Conservation (phyloP, 2,329 filamentous ascomycete species). For the Colletotrichum agaves region DNA sequence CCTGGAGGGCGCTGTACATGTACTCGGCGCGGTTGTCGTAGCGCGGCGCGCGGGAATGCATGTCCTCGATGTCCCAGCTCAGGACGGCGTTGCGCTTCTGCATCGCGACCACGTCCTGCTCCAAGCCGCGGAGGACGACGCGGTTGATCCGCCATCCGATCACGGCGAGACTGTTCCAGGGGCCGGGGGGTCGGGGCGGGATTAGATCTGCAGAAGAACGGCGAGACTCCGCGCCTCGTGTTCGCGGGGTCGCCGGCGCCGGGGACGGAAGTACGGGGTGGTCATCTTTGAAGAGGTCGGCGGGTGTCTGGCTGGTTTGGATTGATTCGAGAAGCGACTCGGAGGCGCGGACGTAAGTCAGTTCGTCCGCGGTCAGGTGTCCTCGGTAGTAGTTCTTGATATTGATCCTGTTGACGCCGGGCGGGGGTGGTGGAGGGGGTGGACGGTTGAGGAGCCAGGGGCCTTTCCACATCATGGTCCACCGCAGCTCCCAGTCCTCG, state of each 20-base stretch:
- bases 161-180: slow-evolving; percentile 55
- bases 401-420: slow-evolving; percentile 53
- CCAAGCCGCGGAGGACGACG: slow-evolving; percentile 57
- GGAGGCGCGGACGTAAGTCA: slow-evolving; percentile 50
- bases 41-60: slow-evolving; percentile 60
- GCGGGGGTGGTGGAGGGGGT: slow-evolving; percentile 48
- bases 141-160: slow-evolving; percentile 53
- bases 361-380: slow-evolving; percentile 58
- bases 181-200: slow-evolving; percentile 48
- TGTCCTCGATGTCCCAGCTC: slow-evolving; percentile 57
- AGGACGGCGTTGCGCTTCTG: slow-evolving; percentile 60
- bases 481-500: slow-evolving; percentile 62
- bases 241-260: slow-evolving; percentile 38
- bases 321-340: slow-evolving; percentile 49
- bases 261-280: slow-evolving; percentile 46
- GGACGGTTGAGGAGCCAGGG: slow-evolving; percentile 56
- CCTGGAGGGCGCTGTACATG: slow-evolving; percentile 59
- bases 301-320: slow-evolving; percentile 40
- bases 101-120: slow-evolving; percentile 58
- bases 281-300: slow-evolving; percentile 44
- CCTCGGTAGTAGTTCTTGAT: slow-evolving; percentile 62
- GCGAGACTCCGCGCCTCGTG: slow-evolving; percentile 15
- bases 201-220: slow-evolving; percentile 39
- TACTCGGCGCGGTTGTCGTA: slow-evolving; percentile 65
- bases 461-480: slow-evolving; percentile 59